These are phyloP conservation scores for Entrophospora sp. DNA, from an alignment of 192 early-diverging fungal species.

Conservation along the genomic window DNA sequence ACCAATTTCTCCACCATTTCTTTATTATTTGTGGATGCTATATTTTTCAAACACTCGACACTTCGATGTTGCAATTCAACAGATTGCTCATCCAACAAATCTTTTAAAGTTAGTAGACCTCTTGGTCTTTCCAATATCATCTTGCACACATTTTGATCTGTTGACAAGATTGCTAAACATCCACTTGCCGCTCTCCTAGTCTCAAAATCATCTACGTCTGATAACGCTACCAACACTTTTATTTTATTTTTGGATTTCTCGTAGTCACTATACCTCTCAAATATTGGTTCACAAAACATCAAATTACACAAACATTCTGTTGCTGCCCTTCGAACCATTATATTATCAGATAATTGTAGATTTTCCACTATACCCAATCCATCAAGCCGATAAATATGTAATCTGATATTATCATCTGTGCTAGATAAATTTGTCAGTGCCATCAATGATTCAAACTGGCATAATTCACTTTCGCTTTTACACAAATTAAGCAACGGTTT, in stretches of 20 bases:
- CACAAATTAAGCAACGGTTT: constrained; percentile 59
- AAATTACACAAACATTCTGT: constrained; percentile 91
- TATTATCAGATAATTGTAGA: constrained; percentile 72
- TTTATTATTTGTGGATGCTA: constrained; percentile 41
- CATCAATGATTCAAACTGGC: constrained; percentile 85
- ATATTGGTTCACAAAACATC: constrained; percentile 76
- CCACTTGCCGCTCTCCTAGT: constrained; percentile 82
- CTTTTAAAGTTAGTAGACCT: constrained; percentile 43
- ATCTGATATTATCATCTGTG: constrained; percentile 57
- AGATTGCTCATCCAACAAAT: constrained; percentile 42
- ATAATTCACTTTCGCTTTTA: constrained; percentile 51
- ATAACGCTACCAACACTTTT: constrained; percentile 74
- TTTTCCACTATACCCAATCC: constrained; percentile 68
- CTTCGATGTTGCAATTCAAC: constrained; percentile 64
- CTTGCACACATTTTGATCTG: constrained; percentile 40
- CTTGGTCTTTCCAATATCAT: constrained; percentile 48
- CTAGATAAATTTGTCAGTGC: constrained; percentile 88
- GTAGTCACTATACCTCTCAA: constrained; percentile 60
- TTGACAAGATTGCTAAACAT: constrained; percentile 72
- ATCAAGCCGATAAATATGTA: constrained; percentile 43
- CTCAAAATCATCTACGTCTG: constrained; percentile 76
- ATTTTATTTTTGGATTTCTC: constrained; percentile 44
- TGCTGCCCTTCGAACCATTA: constrained; percentile 73
- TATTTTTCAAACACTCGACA: constrained; percentile 62
- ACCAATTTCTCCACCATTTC: constrained; percentile 40